Percentiles rank a stretch among this genome's conserved stretches.
phyloP scores from a whole-genome alignment of 345 rosid species.

The Syzygium jambos region DNA sequence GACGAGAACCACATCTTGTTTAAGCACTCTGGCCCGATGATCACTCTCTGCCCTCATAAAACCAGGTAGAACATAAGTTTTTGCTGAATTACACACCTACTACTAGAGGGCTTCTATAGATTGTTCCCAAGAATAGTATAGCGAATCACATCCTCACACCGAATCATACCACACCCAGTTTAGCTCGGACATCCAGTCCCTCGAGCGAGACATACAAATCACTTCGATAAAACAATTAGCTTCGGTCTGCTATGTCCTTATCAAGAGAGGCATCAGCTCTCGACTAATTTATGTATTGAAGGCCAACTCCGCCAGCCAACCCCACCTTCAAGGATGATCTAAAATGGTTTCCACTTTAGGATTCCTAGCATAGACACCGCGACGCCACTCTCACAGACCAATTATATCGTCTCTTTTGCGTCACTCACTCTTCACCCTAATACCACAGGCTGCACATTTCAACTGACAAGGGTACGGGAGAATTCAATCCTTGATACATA shows the following conservation, averaged over 20 bases:
- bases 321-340: no score
- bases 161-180: no score
- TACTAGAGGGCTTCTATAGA: background rate
- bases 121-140: no score
- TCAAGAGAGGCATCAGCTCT: no score
- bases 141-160: no score
- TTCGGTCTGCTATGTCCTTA: no score
- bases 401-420: background rate
- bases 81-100: background rate
- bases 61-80: background rate
- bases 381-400: rapidly evolving
- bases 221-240: no score
- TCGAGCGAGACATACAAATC: no score
- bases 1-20: background rate
- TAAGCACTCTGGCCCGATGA: background rate
- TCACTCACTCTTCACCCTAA: background rate
- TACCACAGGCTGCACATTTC: background rate
- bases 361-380: background rate
- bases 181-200: no score
- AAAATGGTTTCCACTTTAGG: background rate
- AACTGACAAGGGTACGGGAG: background rate
- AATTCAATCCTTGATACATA: background rate
- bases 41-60: background rate
- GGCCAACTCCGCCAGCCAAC: no score
- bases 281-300: no score